A percentile compares a stretch with the other conserved stretches of the same genome.
Evolutionary conservation across 306 rosid species (phyloP).

Genomic region (Senna siamea): DNA sequence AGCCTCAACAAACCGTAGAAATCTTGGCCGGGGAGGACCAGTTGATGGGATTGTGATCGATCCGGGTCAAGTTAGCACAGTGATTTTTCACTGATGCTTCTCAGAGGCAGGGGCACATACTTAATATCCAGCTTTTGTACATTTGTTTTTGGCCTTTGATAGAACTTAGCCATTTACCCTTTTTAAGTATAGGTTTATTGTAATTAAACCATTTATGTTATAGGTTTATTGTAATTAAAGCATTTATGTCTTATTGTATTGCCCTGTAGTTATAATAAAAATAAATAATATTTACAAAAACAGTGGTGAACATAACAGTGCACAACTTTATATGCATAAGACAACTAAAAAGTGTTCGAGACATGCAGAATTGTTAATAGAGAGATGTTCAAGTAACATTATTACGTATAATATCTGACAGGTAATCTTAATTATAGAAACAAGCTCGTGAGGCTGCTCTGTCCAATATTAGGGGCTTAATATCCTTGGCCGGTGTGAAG

Average conservation of each 20-base stretch:
- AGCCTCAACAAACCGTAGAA: constrained; percentile 35
- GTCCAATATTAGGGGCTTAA: too few species aligned
- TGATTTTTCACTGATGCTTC: constrained; percentile 36
- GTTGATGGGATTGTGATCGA: constrained; percentile 61
- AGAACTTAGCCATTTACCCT: constrained; percentile 11
- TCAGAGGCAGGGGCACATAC: neutral
- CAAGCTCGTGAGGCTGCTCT: too few species aligned
- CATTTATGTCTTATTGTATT: neutral
- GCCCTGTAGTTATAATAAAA: neutral
- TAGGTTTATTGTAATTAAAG: neutral
- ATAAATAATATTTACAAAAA: neutral
- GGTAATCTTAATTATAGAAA: too few species aligned
- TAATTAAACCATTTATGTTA: neutral
- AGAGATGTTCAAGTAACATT: too few species aligned
- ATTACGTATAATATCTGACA: too few species aligned
- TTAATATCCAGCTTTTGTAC: neutral
- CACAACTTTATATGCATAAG: neutral
- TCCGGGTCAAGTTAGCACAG: constrained; percentile 51
- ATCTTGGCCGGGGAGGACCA: constrained; percentile 31
- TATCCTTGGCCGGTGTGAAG: too few species aligned
- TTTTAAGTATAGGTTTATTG: neutral
- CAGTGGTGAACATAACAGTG: neutral
- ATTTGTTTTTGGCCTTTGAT: neutral
- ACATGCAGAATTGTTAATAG: too few species aligned
- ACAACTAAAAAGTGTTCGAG: too few species aligned